Base-by-base conservation (phyloP, 108 stramenopile genomes). In the Skeletonema marinoi region DNA sequence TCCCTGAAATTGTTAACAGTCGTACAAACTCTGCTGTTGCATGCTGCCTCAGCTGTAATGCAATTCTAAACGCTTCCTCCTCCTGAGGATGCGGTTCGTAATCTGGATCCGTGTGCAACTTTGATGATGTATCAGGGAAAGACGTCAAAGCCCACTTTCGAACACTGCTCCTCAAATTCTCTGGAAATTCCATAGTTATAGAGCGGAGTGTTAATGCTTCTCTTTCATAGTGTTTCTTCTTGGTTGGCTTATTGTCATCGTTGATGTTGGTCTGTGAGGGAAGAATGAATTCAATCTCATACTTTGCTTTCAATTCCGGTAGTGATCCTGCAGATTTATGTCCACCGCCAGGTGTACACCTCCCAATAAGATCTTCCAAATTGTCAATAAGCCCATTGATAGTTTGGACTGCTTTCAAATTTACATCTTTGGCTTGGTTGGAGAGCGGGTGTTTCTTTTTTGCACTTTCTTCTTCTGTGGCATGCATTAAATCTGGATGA, bases 341-440 rank as follows among this genome's bases (percentile, higher is more conserved):
- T 32, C 33, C 42, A 21, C 29, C 35, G 31, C 25, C 6, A 7
- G 64, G 73, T 25, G 48, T 65, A 56, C 77, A 78, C 32, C 77
- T 51, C 25, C 19, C 32, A 51, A 72, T 69, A 32, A 74, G 71
- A 58, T 73, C 80, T 17, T 87, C 84, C 33, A 86, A 73, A 12
- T 74, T 70, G 68, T 93, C 92, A 32, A 95, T 69, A 21, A 90
- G 88, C 8, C 86, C 83, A 65, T 95, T 95, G 51, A 95, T 65
- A 71, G 81, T 93, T 75, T 95, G 92, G 59, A 92, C 82, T 10
- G 94, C 94, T 32, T 69, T 60, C 8, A 95, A 76, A 71, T 95
- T 95, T 60, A 88, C 73, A 36, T 80, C 73, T 21, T 81, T 78
- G 48, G 90, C 84, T 4, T 66, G 33, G 25, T 78, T 65, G 25